phyloP scores from a whole-genome alignment of 2,329 filamentous ascomycete genomes.

The Apiospora kogelbergensis region DNA sequence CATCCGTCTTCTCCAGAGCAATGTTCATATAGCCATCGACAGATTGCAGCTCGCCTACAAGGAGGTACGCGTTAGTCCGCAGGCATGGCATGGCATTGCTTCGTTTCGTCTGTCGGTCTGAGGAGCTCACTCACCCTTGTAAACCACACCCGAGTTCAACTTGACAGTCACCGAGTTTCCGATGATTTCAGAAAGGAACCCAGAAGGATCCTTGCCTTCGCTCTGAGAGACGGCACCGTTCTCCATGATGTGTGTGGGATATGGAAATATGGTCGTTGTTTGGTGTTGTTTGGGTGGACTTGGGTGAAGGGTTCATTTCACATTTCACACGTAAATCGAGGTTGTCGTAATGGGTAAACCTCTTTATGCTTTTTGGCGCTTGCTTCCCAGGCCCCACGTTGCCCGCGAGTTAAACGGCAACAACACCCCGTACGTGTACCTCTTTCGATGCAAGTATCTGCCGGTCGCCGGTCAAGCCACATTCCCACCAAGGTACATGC shows the following conservation, averaged over 20 bases:
- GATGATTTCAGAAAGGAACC: conserved; percentile 92
- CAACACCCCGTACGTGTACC: too few relatives aligned
- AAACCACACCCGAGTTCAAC: conserved; percentile 96
- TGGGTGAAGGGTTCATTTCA: not conserved
- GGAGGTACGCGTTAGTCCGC: not conserved
- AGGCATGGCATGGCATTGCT: not conserved
- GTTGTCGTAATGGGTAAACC: not conserved
- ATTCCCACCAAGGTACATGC: not conserved
- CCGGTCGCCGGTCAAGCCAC: not conserved
- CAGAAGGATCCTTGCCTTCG: conserved; percentile 88
- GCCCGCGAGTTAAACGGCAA: not conserved
- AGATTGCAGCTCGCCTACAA: conserved; percentile 84
- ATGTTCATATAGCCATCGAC: conserved; percentile 99
- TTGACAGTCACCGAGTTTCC: conserved; percentile 94
- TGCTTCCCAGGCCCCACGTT: not conserved
- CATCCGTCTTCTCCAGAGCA: conserved; percentile 90
- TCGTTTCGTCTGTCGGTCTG: not conserved
- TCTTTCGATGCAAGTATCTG: not conserved
- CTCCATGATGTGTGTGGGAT: conserved; percentile 58
- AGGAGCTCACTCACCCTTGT: conserved; percentile 70
- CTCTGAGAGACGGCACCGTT: conserved; percentile 61
- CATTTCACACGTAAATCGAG: not conserved
- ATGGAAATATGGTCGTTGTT: not conserved
- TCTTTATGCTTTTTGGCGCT: not conserved
- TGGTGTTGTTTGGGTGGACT: not conserved